Conservation (phyloP, 106 monocot genomes). For the Narthecium ossifragum region DNA sequence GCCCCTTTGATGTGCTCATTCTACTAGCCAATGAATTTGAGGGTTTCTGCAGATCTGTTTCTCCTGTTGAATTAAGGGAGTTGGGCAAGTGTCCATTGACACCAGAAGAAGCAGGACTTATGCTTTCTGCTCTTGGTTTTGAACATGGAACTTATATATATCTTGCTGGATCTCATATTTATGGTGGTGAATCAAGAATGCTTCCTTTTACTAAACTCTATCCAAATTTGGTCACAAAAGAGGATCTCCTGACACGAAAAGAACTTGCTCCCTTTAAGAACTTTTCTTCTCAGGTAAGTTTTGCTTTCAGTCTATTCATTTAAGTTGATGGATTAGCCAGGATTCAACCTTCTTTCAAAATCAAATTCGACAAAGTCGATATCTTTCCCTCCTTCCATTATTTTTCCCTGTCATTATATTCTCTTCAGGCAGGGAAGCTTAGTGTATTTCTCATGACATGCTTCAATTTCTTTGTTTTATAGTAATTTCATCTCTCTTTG, state of each 20-base stretch:
- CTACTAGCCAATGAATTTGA: background rate
- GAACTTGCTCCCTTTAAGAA: constrained; percentile 61
- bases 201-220: constrained; percentile 44
- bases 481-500: background rate
- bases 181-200: constrained; percentile 53
- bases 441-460: no score
- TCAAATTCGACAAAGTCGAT: no score
- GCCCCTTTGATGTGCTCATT: background rate
- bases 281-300: constrained; percentile 56
- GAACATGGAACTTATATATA: constrained; percentile 49
- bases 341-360: background rate
- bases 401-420: no score
- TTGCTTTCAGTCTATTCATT: background rate
- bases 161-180: constrained; percentile 63
- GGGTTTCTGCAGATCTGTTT: constrained; percentile 27
- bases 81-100: constrained; percentile 67
- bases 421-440: no score
- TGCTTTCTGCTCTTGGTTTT: constrained; percentile 61
- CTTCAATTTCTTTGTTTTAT: no score
- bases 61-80: constrained; percentile 45
- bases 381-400: no score
- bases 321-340: background rate
- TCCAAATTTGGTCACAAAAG: constrained; percentile 64
- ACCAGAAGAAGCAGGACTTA: constrained; percentile 64
- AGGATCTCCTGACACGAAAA: constrained; percentile 47